These are phyloP conservation scores for Nitzschia inconspicua DNA, from an alignment of 108 stramenopile species.

Conservation along the genomic window DNA sequence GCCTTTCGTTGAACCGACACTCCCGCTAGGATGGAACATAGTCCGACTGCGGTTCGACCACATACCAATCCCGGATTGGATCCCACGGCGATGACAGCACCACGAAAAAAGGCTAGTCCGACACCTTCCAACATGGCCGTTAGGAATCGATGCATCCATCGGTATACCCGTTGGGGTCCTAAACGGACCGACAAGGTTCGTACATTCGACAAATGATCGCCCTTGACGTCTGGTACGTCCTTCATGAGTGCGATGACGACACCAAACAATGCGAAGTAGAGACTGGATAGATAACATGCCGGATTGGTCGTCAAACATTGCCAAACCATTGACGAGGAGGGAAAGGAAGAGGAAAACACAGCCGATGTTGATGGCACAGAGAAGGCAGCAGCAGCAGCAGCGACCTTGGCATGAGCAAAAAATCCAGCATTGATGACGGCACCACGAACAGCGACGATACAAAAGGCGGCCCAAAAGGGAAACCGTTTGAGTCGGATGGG, in stretches of 20 bases:
- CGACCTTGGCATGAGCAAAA: slow-evolving; percentile 69
- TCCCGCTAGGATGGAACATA: slow-evolving; percentile 51
- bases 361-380: too few relatives aligned
- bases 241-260: slow-evolving; percentile 90
- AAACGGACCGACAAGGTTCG: slow-evolving; percentile 77
- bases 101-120: slow-evolving; percentile 45
- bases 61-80: slow-evolving; percentile 32
- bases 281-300: slow-evolving; percentile 58
- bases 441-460: slow-evolving; percentile 92
- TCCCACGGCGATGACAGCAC: slow-evolving; percentile 25
- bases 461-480: slow-evolving; percentile 92
- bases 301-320: slow-evolving; percentile 48
- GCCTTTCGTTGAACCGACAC: slow-evolving; percentile 65
- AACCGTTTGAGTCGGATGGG: slow-evolving; percentile 91
- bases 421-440: slow-evolving; percentile 91
- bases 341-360: too few relatives aligned
- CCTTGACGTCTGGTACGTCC: slow-evolving; percentile 84
- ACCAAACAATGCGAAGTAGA: slow-evolving; percentile 85
- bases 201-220: slow-evolving; percentile 71
- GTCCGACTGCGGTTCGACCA: slow-evolving; percentile 56
- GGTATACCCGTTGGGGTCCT: slow-evolving; percentile 50
- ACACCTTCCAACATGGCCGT: slow-evolving; percentile 35
- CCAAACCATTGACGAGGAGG: slow-evolving; percentile 33
- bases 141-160: slow-evolving; percentile 19
- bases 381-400: slow-evolving; percentile 46